Evolutionary conservation across 768 basidiomycete genomes (phyloP), one percentile per base, ranked within the genome.

Genomic region (Tricholoma hemisulphureum): DNA sequence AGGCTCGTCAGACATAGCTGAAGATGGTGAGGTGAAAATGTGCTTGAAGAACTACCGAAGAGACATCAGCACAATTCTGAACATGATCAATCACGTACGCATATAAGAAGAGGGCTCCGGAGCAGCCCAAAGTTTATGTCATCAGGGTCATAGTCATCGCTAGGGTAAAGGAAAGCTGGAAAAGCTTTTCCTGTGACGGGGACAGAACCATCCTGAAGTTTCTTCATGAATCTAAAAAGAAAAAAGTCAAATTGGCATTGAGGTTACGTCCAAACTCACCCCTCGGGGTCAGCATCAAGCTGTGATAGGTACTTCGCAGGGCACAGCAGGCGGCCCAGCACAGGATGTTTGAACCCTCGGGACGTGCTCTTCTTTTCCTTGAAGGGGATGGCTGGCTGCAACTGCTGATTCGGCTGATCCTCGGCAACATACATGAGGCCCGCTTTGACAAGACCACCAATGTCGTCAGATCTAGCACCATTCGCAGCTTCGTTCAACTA

Each of bases 271-370:
- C 21, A n/a, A 23, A 37, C 51, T 53, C 39, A 53, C 51, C 39
- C 32, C 26, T 35, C 13, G 23, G 51, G 51, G 26, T 53, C 26
- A 28, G 35, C 32, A 37, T 56, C 58, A 43, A 60, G 45, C 18
- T 60, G 34, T 2, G 31, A 31, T 16, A 60, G 45, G 35, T 39
- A 51, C 28, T 51, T 48, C 18, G 45, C 46, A 4, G 32, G 58
- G 24, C 58, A 56, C 9, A 60, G 46, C 10, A 58, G 51, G 20
- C 56, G 57, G 6, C 28, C 59, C 18, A 57, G 55, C 13, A 52
- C 16, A 23, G 48, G 39, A 24, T 58, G 55, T n/a, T 51, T 52
- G 55, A 57, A 58, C 13, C 59, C 56, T 20, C 59, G 26, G 13
- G 50, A 2, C 3, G 26, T 41, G 23, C 14, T 21, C 39, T 54